Base-by-base conservation (phyloP, 805 yeast genomes). In the Kodamaea kaohsiungensis region DNA sequence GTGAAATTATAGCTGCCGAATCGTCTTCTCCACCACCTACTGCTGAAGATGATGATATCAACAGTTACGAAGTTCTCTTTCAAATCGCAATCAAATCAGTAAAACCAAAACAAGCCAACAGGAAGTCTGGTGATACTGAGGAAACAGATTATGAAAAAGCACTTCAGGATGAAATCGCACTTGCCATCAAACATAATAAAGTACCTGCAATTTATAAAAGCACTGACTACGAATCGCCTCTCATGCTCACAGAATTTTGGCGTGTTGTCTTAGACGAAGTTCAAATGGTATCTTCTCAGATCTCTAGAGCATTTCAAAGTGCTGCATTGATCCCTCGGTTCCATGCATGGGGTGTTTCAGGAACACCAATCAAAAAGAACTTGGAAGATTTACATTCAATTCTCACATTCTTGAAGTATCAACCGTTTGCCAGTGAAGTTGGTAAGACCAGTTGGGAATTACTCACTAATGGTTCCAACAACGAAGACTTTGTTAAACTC, bases 281-380 rank as follows among this genome's bases (percentile, higher is more conserved):
- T 1, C 99, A 95, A 70, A 89, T 92, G 92, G 88, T 95, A 2
- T 85, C 90, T 7, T 79, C 82, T 2, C 86, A 86, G 18, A 78
- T 84, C 2, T 82, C 93, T 0, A 82, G 88, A 51, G 90, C 95
- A 1, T 91, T 96, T 17, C 84, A 82, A 53, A 89, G 91, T 53
- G 91, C 97, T 0, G 76, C 88, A 2, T 72, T 89, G 38, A 82
- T 95, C 22, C 93, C 97, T 3, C 77, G 97, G 51, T 81, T 84
- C 46, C 98, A 95, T 70, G 85, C 97, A 0, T 95, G 98, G 98
- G 98, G 96, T 13, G 97, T 92, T 0, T 89, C 97, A 0, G 99
- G 99, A 6, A 95, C 99, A 0, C 96, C 98, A 0, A 87, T 91
- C 13, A 84, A 86, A 59, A 81, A 81, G 57, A 78, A 83, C 40